Base-by-base conservation (phyloP, 129 eudicot species). In the Pittosporum tobira region DNA sequence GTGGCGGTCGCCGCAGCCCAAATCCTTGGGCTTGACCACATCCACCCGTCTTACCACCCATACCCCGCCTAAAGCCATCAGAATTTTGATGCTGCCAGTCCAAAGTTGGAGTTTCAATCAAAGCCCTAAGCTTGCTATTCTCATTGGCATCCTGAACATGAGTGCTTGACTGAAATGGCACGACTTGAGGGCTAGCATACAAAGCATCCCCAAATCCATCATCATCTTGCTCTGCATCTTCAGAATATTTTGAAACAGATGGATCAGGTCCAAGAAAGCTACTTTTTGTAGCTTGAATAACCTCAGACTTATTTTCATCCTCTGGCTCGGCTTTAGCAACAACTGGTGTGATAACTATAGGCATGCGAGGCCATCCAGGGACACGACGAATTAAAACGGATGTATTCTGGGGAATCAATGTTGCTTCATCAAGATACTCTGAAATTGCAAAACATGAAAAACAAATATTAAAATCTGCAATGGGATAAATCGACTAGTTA, bases 301-400 rank as follows among this genome's bases (percentile, higher is more conserved):
- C 85, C 21, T 84, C 88, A 78, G 50, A 67, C 96, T 88, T 75
- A 57, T 51, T 58, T 16, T 71, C 89, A 22, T 77, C 65, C 66
- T 74, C 81, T 12, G 83, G 68, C 97, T 80, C 86, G 74, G 79
- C 76, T 42, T 78, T 85, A 65, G 70, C 77, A 61, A 73, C 44
- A 62, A 74, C 72, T 18, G 94, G 94, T 75, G 87, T 83, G 52
- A 95, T 75, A 70, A 85, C 82, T 75, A 90, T 78, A 63, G 88
- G 79, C 95, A 73, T 82, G 71, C 87, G 87, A 77, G 95, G 94
- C 73, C 81, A 67, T 72, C 97, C 97, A 38, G 97, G 97, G 45
- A 90, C 84, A 51, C 95, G 94, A 31, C 89, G 88, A 36, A 83
- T 80, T 78, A 90, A 76, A 75, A 90, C 97, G 68, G 95, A 80